Conservation (phyloP, 2,329 filamentous ascomycete genomes). For the Tricladium varicosporioides region DNA sequence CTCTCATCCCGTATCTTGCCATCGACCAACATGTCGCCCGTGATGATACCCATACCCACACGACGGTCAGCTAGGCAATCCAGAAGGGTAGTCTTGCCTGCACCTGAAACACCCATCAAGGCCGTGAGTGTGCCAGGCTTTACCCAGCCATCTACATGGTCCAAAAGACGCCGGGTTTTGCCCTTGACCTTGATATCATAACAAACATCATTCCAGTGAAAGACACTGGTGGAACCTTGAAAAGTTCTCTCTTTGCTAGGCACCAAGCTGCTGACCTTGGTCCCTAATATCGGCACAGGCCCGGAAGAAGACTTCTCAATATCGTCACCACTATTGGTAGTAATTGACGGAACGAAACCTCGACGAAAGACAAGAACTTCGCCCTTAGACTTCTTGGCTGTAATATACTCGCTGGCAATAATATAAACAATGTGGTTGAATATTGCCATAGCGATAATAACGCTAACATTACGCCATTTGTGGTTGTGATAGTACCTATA, state of each 20-base stretch:
- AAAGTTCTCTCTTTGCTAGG: slow-evolving; percentile 64
- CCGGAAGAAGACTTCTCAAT: not conserved
- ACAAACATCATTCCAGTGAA: slow-evolving; percentile 45
- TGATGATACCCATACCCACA: slow-evolving; percentile 82
- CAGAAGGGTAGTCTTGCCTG: slow-evolving; percentile 80
- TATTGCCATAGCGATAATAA: slow-evolving; percentile 60
- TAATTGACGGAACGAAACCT: slow-evolving; percentile 34
- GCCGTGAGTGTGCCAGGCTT: slow-evolving; percentile 69
- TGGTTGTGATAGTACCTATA: slow-evolving; percentile 53
- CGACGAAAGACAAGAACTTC: slow-evolving; percentile 73
- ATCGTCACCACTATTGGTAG: slow-evolving; percentile 3
- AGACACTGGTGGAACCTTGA: slow-evolving; percentile 23
- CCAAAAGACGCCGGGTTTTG: slow-evolving; percentile 61
- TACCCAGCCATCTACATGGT: slow-evolving; percentile 69
- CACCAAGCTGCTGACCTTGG: not conserved
- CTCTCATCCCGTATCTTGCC: slow-evolving; percentile 44
- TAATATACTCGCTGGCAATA: slow-evolving; percentile 56
- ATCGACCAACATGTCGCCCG: slow-evolving; percentile 64
- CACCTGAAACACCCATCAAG: slow-evolving; percentile 68
- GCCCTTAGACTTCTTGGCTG: slow-evolving; percentile 56
- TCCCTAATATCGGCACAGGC: not conserved
- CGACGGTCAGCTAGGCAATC: slow-evolving; percentile 74
- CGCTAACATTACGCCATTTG: slow-evolving; percentile 55
- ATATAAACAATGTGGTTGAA: slow-evolving; percentile 63
- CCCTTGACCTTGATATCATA: slow-evolving; percentile 73